Conservation (phyloP, 805 yeast genomes). For the Ogataea ramenticola region DNA sequence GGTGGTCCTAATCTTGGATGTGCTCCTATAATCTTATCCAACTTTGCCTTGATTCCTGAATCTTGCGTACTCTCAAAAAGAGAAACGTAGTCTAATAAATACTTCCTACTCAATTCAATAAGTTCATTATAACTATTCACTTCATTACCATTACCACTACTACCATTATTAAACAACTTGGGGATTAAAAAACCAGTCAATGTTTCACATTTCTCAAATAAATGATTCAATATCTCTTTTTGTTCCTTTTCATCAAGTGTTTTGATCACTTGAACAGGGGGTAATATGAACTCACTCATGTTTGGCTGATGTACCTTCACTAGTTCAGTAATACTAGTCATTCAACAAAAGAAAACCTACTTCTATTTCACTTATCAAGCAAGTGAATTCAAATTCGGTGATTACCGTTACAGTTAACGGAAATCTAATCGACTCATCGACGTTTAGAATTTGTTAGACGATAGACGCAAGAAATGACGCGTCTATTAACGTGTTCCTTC, state of each 20-base stretch:
- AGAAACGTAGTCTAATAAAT: conserved; percentile 22
- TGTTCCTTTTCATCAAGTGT: conserved; percentile 21
- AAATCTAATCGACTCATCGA: too few species aligned
- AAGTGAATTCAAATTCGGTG: too few species aligned
- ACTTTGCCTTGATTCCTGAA: not conserved
- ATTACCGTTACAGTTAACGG: not conserved
- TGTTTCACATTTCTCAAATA: conserved; percentile 62
- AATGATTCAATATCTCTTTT: conserved; percentile 37
- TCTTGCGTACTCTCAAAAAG: not conserved
- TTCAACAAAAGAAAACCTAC: too few species aligned
- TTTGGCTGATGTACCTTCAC: too few species aligned
- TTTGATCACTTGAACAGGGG: conserved; percentile 21
- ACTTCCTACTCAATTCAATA: conserved; percentile 2
- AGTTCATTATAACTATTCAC: conserved; percentile 17
- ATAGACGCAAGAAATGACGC: not conserved
- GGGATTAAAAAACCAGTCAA: conserved; percentile 29
- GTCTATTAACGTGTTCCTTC: too few species aligned
- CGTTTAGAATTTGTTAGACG: too few species aligned
- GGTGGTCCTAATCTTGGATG: conserved; percentile 85
- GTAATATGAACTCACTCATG: conserved; percentile 10
- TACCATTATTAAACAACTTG: conserved; percentile 13
- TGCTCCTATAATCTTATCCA: conserved; percentile 63
- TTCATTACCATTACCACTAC: not conserved
- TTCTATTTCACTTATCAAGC: not conserved
- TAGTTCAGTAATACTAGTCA: too few species aligned